These are phyloP conservation scores for Linum lewisii DNA, from an alignment of 345 rosid genomes.

Conservation along the genomic window DNA sequence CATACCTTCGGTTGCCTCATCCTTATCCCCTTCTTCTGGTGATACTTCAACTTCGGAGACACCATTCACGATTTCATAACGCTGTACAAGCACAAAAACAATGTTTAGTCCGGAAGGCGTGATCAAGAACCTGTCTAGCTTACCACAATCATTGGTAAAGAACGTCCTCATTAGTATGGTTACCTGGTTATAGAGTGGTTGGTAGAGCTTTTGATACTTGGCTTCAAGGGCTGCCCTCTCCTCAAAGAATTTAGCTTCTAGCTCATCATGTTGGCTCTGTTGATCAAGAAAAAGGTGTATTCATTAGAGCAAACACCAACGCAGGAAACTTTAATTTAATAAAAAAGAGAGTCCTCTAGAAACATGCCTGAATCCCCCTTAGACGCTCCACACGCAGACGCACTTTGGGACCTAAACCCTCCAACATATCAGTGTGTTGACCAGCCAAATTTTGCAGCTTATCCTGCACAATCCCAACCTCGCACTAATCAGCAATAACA, in stretches of 20 bases:
- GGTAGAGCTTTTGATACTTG: conserved; percentile 75
- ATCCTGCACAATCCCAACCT: conserved; percentile 1
- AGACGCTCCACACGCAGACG: conserved; percentile 5
- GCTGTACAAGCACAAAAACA: conserved; percentile 28
- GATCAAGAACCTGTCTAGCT: neutral
- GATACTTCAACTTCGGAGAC: conserved; percentile 46
- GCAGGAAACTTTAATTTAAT: neutral
- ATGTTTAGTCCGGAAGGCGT: neutral
- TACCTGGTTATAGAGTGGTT: conserved; percentile 77
- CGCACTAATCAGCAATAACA: neutral
- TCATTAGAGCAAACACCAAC: neutral
- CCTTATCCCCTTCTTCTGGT: conserved; percentile 48
- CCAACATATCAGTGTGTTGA: conserved; percentile 7
- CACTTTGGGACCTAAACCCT: neutral
- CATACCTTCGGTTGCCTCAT: conserved; percentile 41
- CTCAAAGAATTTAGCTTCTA: conserved; percentile 81
- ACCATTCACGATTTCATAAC: conserved; percentile 80
- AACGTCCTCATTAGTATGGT: neutral
- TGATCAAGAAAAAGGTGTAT: conserved; percentile 6
- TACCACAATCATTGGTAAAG: neutral
- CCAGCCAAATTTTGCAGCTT: conserved; percentile 10
- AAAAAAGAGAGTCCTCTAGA: neutral
- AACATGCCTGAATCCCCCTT: conserved; percentile 8
- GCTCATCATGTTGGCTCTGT: conserved; percentile 73
- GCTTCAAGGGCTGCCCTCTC: conserved; percentile 90